A percentile compares a stretch with the other conserved stretches of the same genome.
Conservation (phyloP, 176 grass and related monocot genomes). For the Hsuehochloa calcarea region DNA sequence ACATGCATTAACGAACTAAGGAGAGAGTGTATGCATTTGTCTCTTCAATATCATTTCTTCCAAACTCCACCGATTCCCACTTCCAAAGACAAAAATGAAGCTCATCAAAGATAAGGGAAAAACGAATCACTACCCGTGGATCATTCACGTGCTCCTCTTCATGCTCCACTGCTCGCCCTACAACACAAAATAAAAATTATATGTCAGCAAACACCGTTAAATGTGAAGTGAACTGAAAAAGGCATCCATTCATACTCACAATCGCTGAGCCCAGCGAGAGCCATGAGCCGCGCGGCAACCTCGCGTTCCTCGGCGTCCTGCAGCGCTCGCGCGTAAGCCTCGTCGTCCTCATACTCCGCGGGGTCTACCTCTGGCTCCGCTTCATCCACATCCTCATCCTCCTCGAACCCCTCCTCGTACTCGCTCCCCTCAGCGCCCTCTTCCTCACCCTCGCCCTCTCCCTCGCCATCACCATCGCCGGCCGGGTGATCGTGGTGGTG, state of each 20-base stretch:
- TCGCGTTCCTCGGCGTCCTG: constrained; percentile 91
- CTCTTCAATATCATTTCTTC: neutral
- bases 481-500: constrained; percentile 44
- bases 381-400: constrained; percentile 65
- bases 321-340: constrained; percentile 77
- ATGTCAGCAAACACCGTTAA: constrained; percentile 14
- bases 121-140: constrained; percentile 52
- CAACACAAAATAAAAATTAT: constrained; percentile 15
- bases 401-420: constrained; percentile 66
- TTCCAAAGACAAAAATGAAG: neutral
- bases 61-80: neutral
- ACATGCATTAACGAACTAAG: neutral
- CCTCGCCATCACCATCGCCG: neutral
- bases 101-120: neutral
- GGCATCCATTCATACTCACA: constrained; percentile 49
- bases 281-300: constrained; percentile 74
- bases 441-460: constrained; percentile 21
- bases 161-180: constrained; percentile 77
- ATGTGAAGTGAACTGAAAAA: neutral
- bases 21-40: neutral
- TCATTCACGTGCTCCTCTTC: constrained; percentile 67
- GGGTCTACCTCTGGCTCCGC: constrained; percentile 54
- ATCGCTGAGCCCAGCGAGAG: constrained; percentile 76
- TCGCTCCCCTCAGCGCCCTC: constrained; percentile 66
- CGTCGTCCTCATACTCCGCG: constrained; percentile 73